phyloP scores from a whole-genome alignment of 495 filamentous ascomycete species.

The Lasiosphaeria ovina region DNA sequence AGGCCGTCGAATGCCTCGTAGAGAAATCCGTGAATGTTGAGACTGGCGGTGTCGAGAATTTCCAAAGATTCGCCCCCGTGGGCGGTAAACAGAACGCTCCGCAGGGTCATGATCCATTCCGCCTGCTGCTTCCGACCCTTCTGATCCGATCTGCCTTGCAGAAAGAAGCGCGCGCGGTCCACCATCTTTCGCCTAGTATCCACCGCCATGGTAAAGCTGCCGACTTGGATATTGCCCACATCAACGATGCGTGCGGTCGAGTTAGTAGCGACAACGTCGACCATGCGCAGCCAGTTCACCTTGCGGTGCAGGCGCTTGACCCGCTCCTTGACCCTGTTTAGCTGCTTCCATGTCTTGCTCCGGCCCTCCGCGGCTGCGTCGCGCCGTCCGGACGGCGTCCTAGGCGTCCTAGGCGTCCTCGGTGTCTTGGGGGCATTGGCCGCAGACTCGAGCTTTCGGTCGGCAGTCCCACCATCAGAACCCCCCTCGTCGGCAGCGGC shows the following conservation, averaged over 20 bases:
- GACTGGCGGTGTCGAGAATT: slow-evolving; percentile 78
- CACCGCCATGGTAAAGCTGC: slow-evolving; percentile 77
- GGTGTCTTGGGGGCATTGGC: slow-evolving; percentile 9
- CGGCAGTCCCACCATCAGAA: slow-evolving; percentile 26
- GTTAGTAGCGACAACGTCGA: slow-evolving; percentile 85
- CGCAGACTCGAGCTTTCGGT: slow-evolving; percentile 17
- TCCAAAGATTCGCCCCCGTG: slow-evolving; percentile 85
- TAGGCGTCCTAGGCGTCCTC: slow-evolving; percentile 9
- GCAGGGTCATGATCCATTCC: slow-evolving; percentile 87
- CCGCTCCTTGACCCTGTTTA: slow-evolving; percentile 74
- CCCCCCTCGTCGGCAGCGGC: slow-evolving; percentile 23
- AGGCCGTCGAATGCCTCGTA: slow-evolving; percentile 85
- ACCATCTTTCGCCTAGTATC: slow-evolving; percentile 91
- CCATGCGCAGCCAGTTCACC: slow-evolving; percentile 83
- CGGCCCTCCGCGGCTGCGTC: slow-evolving; percentile 36
- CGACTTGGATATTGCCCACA: slow-evolving; percentile 81
- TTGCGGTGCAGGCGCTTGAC: slow-evolving; percentile 83
- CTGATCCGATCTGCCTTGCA: slow-evolving; percentile 67
- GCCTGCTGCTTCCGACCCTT: slow-evolving; percentile 75
- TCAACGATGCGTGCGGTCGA: slow-evolving; percentile 70
- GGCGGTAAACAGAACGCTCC: slow-evolving; percentile 82
- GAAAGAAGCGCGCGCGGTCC: slow-evolving; percentile 85
- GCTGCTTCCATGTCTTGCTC: slow-evolving; percentile 74
- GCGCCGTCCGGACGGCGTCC: slow-evolving; percentile 22
- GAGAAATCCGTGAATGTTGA: slow-evolving; percentile 91